Evolutionary conservation across 148 eudicot species (phyloP).

Genomic region (Fagopyrum esculentum): DNA sequence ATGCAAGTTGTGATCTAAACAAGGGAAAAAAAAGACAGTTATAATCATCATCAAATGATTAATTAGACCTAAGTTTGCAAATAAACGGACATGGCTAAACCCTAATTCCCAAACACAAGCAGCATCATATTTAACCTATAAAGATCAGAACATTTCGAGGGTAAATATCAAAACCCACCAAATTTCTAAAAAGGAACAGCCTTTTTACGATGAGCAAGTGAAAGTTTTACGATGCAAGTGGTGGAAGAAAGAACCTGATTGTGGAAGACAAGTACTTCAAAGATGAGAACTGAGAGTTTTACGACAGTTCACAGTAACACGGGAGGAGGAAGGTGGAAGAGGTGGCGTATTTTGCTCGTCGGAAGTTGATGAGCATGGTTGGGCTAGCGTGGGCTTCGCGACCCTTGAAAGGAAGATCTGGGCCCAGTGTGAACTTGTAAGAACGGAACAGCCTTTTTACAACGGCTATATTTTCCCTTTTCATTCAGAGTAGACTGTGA

Average conservation of each 20-base stretch:
- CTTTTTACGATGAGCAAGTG: too few relatives aligned
- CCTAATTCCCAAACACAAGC: conserved; percentile 2
- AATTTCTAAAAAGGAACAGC: too few relatives aligned
- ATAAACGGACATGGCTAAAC: not conserved
- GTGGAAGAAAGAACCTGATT: not conserved
- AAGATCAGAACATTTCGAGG: too few relatives aligned
- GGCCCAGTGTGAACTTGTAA: not conserved
- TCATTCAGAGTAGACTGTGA: too few relatives aligned
- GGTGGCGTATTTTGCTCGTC: not conserved
- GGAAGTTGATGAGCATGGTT: not conserved
- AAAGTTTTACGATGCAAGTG: not conserved
- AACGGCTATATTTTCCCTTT: not conserved
- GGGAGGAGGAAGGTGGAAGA: not conserved
- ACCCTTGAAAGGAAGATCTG: not conserved
- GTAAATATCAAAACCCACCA: too few relatives aligned
- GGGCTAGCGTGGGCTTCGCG: not conserved
- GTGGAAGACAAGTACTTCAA: not conserved
- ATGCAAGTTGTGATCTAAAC: not conserved
- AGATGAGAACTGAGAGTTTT: not conserved
- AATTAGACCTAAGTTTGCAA: not conserved
- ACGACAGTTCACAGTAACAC: not conserved
- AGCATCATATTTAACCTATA: not conserved
- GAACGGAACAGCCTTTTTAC: not conserved
- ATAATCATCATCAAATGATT: not conserved
- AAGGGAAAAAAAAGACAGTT: not conserved